A percentile compares a stretch with the other conserved stretches of the same genome.
Evolutionary conservation across 1,284 basidiomycete genomes (phyloP).

Genomic region (Afroboletus lepidellus): DNA sequence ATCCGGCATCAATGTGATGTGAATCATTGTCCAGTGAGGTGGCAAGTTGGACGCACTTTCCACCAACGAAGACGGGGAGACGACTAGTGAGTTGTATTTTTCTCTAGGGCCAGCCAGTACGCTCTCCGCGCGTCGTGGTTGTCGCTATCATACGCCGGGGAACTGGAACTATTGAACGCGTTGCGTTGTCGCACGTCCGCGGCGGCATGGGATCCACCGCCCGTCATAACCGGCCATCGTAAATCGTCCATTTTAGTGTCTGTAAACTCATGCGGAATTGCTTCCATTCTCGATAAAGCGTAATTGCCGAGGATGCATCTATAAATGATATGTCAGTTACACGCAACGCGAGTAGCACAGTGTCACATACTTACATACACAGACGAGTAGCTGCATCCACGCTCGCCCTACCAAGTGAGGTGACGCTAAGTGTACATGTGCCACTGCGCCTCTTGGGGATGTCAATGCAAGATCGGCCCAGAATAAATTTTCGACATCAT

Average conservation of each 20-base stretch:
- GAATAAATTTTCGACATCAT: conserved; percentile 68
- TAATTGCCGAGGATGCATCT: conserved; percentile 74
- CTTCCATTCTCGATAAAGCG: conserved; percentile 78
- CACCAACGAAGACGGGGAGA: conserved; percentile 22
- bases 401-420: conserved; percentile 67
- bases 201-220: conserved; percentile 41
- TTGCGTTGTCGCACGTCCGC: conserved; percentile 2
- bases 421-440: conserved; percentile 71
- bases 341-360: no score
- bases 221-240: conserved; percentile 60
- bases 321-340: not conserved
- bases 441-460: conserved; percentile 58
- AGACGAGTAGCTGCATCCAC: no score
- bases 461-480: conserved; percentile 63
- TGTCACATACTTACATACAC: no score
- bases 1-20: conserved; percentile 81
- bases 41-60: conserved; percentile 53
- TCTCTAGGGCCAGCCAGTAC: conserved; percentile 38
- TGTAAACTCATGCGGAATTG: conserved; percentile 64
- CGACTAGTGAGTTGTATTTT: conserved; percentile 27
- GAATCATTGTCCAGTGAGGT: conserved; percentile 81
- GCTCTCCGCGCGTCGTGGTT: conserved; percentile 39
- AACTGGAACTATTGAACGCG: conserved; percentile 1
- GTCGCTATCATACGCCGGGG: conserved; percentile 30
- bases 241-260: conserved; percentile 52